Evolutionary conservation across 2,329 filamentous ascomycete species (phyloP).

Genomic region (Samsoniella hepiali): DNA sequence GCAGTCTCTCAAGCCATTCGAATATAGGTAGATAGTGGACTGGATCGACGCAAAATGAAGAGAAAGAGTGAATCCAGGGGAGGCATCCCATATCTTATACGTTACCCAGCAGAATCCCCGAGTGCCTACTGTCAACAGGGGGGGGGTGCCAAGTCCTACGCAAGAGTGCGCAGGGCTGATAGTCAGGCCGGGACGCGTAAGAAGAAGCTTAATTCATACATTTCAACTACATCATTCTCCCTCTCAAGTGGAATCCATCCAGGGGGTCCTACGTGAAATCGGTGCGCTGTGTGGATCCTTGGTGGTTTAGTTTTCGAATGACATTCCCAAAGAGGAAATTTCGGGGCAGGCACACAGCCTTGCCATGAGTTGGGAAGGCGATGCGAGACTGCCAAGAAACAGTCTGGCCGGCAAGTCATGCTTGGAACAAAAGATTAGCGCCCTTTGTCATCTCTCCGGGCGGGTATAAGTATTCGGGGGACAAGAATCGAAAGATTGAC

Average conservation of each 20-base stretch:
- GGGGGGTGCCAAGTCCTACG: not conserved
- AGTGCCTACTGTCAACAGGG: too few species aligned
- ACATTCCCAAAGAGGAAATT: conserved; percentile 11
- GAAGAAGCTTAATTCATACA: not conserved
- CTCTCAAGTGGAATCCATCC: not conserved
- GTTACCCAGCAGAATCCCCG: too few species aligned
- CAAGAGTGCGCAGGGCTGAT: not conserved
- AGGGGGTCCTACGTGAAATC: not conserved
- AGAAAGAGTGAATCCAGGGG: not conserved
- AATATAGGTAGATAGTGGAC: too few species aligned
- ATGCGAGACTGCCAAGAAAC: conserved; percentile 5
- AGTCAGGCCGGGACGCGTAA: not conserved
- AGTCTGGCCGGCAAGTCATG: not conserved
- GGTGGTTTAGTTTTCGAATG: conserved; percentile 5
- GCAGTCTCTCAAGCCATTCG: too few species aligned
- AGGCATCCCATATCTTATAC: not conserved
- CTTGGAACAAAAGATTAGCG: not conserved
- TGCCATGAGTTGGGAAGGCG: not conserved
- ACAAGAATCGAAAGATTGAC: not conserved
- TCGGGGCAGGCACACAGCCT: not conserved
- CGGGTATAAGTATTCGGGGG: not conserved
- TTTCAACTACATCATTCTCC: not conserved
- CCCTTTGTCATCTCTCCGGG: not conserved
- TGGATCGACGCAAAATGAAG: too few species aligned
- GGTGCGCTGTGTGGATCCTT: too few species aligned